Conservation (phyloP, 257 asterid species). For the Nicotiana knightiana region DNA sequence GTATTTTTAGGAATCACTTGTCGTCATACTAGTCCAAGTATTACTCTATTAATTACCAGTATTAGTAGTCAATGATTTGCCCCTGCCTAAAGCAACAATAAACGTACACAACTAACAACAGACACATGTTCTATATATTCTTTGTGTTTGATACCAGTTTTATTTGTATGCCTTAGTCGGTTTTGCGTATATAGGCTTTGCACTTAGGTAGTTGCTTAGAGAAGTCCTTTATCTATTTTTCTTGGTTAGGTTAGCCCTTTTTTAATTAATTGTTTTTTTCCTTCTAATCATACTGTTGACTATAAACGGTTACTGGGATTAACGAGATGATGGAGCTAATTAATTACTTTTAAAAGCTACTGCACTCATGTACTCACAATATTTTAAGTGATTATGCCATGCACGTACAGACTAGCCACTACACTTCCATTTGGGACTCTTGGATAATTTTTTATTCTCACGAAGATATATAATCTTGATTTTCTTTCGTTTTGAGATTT, state of each 20-base stretch:
- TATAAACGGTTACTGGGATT: not conserved
- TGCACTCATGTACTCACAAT: not conserved
- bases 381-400: slow-evolving; percentile 3
- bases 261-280: not conserved
- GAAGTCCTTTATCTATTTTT: not conserved
- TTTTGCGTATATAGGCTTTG: slow-evolving; percentile 5
- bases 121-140: slow-evolving; percentile 5
- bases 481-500: not conserved
- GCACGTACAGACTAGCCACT: slow-evolving; percentile 12
- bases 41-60: not conserved
- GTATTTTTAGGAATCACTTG: not conserved
- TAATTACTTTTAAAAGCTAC: not conserved
- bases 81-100: slow-evolving; percentile 3
- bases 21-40: slow-evolving; percentile 1
- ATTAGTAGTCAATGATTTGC: slow-evolving; percentile 15
- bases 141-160: slow-evolving; percentile 2
- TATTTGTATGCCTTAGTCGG: not conserved
- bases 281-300: not conserved
- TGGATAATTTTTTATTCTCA: slow-evolving; percentile 3
- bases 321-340: slow-evolving; percentile 4
- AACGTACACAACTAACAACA: slow-evolving; percentile 9
- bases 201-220: slow-evolving; percentile 11
- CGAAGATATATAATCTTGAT: not conserved
- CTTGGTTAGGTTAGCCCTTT: not conserved
- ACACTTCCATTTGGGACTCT: not conserved